Conservation (phyloP, 23 red algal species). For the Gracilaria vermiculophylla region DNA sequence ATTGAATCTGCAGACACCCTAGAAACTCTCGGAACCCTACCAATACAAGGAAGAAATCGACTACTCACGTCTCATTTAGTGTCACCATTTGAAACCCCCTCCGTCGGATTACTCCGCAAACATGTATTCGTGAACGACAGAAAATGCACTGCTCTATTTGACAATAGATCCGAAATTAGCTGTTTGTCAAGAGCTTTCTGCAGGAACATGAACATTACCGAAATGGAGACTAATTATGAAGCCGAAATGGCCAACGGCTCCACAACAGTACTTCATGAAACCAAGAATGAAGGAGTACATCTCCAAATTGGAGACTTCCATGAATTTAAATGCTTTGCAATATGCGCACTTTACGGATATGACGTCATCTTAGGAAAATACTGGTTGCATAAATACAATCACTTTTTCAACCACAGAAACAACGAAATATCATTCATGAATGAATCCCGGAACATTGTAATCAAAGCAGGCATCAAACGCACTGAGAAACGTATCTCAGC, state of each 20-base stretch:
- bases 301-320: too few species aligned
- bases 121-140: background rate
- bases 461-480: background rate
- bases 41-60: background rate
- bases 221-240: background rate
- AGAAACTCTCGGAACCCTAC: background rate
- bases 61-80: background rate
- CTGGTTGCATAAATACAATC: background rate
- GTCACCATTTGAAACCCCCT: background rate
- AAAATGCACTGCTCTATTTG: conserved; percentile 1
- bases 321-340: too few species aligned
- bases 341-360: too few species aligned
- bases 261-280: too few species aligned
- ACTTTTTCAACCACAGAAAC: background rate
- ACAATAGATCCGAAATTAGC: background rate
- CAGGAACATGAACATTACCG: background rate
- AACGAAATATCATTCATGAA: background rate
- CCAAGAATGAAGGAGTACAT: too few species aligned
- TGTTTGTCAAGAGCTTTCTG: background rate
- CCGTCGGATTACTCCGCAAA: background rate
- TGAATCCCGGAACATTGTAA: background rate
- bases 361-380: conserved; percentile 6
- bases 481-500: too few species aligned
- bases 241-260: too few species aligned
- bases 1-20: too few species aligned